phyloP scores from a whole-genome alignment of 306 rosid genomes.

The Fragaria iinumae region DNA sequence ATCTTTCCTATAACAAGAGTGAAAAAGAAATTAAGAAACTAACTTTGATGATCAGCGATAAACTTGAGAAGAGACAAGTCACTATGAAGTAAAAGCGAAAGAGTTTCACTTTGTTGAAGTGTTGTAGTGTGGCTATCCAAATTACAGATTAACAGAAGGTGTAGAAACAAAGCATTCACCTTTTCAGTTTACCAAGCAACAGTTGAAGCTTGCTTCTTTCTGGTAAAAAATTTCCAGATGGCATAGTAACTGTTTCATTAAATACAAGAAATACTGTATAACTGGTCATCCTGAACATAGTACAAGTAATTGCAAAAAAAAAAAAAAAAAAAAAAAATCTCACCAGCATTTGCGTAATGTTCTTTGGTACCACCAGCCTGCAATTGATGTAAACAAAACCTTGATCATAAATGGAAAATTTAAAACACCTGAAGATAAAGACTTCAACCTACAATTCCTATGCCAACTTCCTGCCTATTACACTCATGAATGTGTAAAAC shows the following conservation, averaged over 20 bases:
- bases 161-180: constrained; percentile 14
- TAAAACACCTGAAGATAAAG: background rate
- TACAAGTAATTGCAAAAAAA: constrained; percentile 1
- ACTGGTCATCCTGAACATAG: background rate
- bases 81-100: background rate
- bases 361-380: constrained; percentile 15
- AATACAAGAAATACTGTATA: background rate
- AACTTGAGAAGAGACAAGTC: background rate
- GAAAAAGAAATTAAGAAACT: constrained; percentile 2
- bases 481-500: background rate
- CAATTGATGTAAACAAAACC: background rate
- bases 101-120: background rate
- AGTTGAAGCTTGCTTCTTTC: constrained; percentile 17
- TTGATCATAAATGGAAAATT: background rate
- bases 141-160: background rate
- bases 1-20: constrained; percentile 20
- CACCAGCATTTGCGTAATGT: constrained; percentile 3
- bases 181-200: constrained; percentile 13
- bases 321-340: background rate
- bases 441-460: background rate
- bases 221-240: background rate
- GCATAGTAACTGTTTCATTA: constrained; percentile 11
- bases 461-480: background rate
- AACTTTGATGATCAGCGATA: background rate
- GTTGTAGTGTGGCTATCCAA: background rate